A percentile compares a stretch with the other conserved stretches of the same genome.
These are phyloP conservation scores for Mortierella sp. DNA, from an alignment of 371 early-diverging fungal genomes.

Conservation along the genomic window DNA sequence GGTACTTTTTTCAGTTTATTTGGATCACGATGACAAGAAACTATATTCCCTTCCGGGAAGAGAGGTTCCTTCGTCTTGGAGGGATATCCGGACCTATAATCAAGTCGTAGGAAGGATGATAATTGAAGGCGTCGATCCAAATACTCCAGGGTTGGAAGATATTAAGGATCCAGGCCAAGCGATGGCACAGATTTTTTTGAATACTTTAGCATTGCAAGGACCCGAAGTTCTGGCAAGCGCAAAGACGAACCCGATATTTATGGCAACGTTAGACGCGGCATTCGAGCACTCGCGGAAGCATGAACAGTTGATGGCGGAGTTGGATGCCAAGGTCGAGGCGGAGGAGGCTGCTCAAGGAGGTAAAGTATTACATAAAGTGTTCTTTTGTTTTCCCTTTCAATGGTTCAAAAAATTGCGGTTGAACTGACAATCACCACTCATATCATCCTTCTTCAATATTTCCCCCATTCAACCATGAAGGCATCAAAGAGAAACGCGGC, in stretches of 20 bases:
- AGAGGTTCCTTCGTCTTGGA: slow-evolving; percentile 6
- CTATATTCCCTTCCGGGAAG: slow-evolving; percentile 6
- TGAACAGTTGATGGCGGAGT: background rate
- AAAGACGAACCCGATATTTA: slow-evolving; percentile 1
- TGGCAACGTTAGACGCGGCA: slow-evolving; percentile 1
- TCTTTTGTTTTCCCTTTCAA: no score
- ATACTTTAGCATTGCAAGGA: slow-evolving; percentile 11
- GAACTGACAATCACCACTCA: no score
- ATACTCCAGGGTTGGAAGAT: slow-evolving; percentile 21
- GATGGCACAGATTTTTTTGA: slow-evolving; percentile 7
- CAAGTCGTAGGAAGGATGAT: background rate
- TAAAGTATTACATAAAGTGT: no score
- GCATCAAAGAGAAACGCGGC: no score
- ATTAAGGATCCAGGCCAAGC: slow-evolving; percentile 14
- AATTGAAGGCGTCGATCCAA: slow-evolving; percentile 10
- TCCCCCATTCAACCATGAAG: no score
- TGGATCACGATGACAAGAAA: slow-evolving; percentile 7
- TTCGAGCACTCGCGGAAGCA: slow-evolving; percentile 4
- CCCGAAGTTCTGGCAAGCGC: slow-evolving; percentile 15
- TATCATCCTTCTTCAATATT: no score
- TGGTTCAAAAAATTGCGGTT: no score
- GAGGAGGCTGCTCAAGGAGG: background rate
- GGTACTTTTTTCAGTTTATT: slow-evolving; percentile 3
- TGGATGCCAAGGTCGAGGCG: slow-evolving; percentile 5
- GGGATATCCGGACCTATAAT: background rate